These are phyloP conservation scores for Dryas drummondii DNA, from an alignment of 306 rosid species.

Conservation along the genomic window DNA sequence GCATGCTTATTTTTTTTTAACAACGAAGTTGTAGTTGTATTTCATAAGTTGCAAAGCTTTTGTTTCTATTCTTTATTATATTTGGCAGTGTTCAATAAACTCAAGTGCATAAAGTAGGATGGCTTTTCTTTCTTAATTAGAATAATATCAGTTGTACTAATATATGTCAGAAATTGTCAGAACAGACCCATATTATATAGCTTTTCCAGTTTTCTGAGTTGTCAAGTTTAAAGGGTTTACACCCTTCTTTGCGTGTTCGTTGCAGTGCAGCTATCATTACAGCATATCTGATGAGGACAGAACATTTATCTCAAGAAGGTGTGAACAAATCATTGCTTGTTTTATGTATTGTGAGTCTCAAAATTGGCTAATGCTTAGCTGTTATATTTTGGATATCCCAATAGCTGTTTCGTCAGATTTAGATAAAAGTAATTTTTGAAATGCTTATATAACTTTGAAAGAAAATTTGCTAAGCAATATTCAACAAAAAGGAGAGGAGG, in stretches of 20 bases:
- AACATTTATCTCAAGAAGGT: constrained; percentile 83
- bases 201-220: constrained; percentile 21
- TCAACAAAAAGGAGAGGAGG: neutral
- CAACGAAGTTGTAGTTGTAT: neutral
- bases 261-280: constrained; percentile 93
- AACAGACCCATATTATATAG: constrained; percentile 2
- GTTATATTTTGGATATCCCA: neutral
- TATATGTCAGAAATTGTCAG: neutral
- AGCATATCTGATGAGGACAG: constrained; percentile 87
- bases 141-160: neutral
- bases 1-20: neutral
- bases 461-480: neutral
- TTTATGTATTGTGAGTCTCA: constrained; percentile 32
- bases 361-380: neutral
- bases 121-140: neutral
- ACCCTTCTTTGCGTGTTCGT: constrained; percentile 36
- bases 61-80: too few relatives aligned
- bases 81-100: too few relatives aligned
- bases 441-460: neutral
- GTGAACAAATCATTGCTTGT: constrained; percentile 34
- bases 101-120: neutral
- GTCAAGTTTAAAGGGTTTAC: constrained; percentile 23
- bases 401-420: neutral
- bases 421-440: neutral
- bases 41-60: neutral